A percentile compares a stretch with the other conserved stretches of the same genome.
These are phyloP conservation scores for Neurospora sp. DNA, from an alignment of 495 filamentous ascomycete species.

Conservation along the genomic window DNA sequence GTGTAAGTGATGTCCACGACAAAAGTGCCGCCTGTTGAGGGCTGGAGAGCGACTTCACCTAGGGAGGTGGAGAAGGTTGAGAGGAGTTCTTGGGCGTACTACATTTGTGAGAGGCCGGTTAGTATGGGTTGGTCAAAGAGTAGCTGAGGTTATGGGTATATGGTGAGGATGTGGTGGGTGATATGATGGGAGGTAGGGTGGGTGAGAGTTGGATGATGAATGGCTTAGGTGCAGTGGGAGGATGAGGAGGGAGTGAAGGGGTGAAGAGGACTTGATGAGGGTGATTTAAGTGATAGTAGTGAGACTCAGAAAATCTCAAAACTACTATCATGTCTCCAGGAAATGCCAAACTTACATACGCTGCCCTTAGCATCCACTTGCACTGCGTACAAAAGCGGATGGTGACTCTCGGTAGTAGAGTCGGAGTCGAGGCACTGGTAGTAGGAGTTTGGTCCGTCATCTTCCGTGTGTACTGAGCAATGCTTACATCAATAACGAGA, in stretches of 20 bases:
- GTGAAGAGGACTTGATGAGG: not conserved
- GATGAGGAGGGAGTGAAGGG: not conserved
- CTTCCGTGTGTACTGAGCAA: not conserved
- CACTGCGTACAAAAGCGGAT: constrained; percentile 80
- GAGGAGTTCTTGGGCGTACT: constrained; percentile 95
- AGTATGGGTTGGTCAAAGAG: not conserved
- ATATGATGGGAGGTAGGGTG: not conserved
- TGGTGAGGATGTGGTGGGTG: not conserved
- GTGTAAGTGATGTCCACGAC: constrained; percentile 49
- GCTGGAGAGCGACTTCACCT: constrained; percentile 85
- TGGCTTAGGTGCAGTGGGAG: not conserved
- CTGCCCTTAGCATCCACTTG: constrained; percentile 84
- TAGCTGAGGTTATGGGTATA: no score
- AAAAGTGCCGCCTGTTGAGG: constrained; percentile 77
- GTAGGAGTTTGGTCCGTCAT: not conserved
- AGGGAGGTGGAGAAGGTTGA: constrained; percentile 85
- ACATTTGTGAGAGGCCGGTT: not conserved
- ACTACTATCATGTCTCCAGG: not conserved
- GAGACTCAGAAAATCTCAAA: not conserved
- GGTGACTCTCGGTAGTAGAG: constrained; percentile 42
- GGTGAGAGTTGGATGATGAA: not conserved
- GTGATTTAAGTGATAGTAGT: not conserved
- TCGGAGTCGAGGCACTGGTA: constrained; percentile 7
- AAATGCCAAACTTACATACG: constrained; percentile 50
- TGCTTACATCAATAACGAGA: not conserved